Evolutionary conservation across 305 asterid species (phyloP).

Genomic region (Solanum hybrid): DNA sequence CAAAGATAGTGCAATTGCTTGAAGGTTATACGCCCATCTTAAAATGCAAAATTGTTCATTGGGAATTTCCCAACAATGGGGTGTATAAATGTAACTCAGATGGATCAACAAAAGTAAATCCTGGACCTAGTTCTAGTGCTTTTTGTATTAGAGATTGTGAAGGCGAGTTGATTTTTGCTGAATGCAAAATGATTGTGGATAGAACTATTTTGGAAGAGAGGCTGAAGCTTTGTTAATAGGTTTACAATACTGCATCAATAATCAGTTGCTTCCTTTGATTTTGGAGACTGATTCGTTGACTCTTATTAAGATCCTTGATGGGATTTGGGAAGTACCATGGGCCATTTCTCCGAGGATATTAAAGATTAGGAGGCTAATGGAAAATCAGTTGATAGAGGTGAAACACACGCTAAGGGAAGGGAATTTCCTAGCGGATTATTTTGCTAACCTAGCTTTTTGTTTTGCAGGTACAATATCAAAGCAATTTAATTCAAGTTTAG

Average conservation of each 20-base stretch:
- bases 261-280: not conserved
- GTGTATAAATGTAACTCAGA: not conserved
- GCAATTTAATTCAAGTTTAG: not conserved
- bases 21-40: not conserved
- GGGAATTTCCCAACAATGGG: not conserved
- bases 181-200: not conserved
- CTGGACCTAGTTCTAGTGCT: not conserved
- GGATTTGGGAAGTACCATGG: not conserved
- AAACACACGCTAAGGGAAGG: not conserved
- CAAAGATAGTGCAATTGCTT: not conserved
- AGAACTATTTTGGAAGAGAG: not conserved
- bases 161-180: not conserved
- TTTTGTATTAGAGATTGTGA: not conserved
- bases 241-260: not conserved
- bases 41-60: not conserved
- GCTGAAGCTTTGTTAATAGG: not conserved
- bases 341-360: not conserved
- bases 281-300: not conserved
- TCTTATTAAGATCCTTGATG: not conserved
- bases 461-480: not conserved
- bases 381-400: not conserved
- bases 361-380: not conserved
- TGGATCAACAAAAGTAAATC: not conserved
- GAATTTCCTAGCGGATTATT: not conserved
- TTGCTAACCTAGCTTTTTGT: not conserved